Conservation (phyloP, 441 rosid genomes). For the Aquilaria agallochum region DNA sequence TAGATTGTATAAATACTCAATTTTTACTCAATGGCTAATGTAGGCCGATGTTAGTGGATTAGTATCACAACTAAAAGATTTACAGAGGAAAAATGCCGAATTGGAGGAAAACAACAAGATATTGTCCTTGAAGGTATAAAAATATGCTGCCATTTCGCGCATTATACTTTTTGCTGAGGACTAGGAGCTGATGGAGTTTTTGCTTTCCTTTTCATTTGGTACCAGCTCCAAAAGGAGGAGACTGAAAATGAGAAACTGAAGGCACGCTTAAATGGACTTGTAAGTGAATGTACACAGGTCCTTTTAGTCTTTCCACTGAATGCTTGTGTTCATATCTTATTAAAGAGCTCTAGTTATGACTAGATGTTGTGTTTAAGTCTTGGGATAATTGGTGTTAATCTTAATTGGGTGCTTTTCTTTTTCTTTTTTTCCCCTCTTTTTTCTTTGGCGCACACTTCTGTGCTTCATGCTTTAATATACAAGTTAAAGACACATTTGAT, state of each 20-base stretch:
- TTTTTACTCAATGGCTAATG: slow-evolving; percentile 11
- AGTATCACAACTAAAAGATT: slow-evolving; percentile 77
- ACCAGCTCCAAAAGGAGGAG: slow-evolving; percentile 68
- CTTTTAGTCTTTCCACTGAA: background rate
- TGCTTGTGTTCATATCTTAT: background rate
- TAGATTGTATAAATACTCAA: too few species aligned
- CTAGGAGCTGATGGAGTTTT: background rate
- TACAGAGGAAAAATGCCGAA: slow-evolving; percentile 67
- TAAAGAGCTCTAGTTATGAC: background rate
- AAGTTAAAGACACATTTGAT: too few species aligned
- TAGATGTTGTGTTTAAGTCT: background rate
- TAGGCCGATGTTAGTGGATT: slow-evolving; percentile 88
- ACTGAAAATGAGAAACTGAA: slow-evolving; percentile 51
- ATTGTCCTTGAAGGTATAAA: slow-evolving; percentile 51
- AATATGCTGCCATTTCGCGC: background rate
- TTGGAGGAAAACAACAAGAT: slow-evolving; percentile 62
- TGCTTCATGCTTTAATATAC: too few species aligned
- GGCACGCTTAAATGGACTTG: slow-evolving; percentile 66
- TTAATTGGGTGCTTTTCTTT: background rate
- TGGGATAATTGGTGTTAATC: background rate
- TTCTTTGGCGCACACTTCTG: too few species aligned
- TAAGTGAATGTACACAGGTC: slow-evolving; percentile 17
- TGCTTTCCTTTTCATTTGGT: slow-evolving; percentile 5
- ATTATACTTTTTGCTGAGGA: background rate
- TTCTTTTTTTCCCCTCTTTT: background rate